Evolutionary conservation across 2,329 filamentous ascomycete species (phyloP).

Genomic region (Neonectria ditissima): DNA sequence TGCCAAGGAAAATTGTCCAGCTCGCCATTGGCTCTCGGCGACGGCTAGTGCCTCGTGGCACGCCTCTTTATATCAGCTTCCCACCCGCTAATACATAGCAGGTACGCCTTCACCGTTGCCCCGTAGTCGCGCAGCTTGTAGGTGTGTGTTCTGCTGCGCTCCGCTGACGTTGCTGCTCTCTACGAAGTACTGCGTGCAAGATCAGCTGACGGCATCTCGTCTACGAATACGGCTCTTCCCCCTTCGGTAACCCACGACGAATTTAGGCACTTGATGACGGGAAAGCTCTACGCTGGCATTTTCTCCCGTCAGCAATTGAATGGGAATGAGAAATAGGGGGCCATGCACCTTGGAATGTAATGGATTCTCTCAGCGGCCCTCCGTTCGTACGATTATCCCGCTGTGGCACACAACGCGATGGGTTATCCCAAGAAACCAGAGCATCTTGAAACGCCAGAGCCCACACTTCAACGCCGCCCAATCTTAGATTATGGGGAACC

Average conservation of each 20-base stretch:
- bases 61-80: conserved; percentile 21
- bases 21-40: conserved; percentile 13
- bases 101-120: neutral
- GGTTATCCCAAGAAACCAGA: neutral
- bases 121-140: conserved; percentile 2
- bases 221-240: neutral
- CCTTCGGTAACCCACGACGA: conserved; percentile 5
- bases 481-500: conserved; percentile 30
- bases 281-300: too few relatives aligned
- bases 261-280: neutral
- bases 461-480: conserved; percentile 34
- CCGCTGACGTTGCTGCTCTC: conserved; percentile 15
- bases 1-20: conserved; percentile 17
- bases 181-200: too few relatives aligned
- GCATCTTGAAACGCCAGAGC: conserved; percentile 33
- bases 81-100: conserved; percentile 4
- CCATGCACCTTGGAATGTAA: neutral
- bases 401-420: conserved; percentile 3
- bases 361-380: neutral
- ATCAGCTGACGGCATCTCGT: conserved; percentile 22
- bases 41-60: conserved; percentile 5
- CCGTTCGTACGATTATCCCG: conserved; percentile 5
- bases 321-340: neutral
- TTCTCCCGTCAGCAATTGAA: neutral
- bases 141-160: conserved; percentile 5